Evolutionary conservation across 2,329 filamentous ascomycete genomes (phyloP).

Genomic region (Colletotrichum higginsianum): DNA sequence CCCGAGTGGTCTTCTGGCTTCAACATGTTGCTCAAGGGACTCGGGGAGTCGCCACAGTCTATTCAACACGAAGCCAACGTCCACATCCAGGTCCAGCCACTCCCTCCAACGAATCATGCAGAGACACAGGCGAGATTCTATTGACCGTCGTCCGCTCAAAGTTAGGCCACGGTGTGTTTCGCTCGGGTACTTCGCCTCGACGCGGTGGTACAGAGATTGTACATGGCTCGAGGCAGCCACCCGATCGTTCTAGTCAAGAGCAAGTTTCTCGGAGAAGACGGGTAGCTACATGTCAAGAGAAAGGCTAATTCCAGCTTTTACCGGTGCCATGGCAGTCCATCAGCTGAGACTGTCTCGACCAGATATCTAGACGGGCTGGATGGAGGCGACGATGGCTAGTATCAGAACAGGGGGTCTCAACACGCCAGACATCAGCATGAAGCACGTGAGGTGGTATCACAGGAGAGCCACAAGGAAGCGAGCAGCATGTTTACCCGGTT

Average conservation of each 20-base stretch:
- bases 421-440: no score
- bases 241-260: not conserved
- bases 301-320: not conserved
- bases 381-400: no score
- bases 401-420: no score
- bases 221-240: conserved; percentile 3
- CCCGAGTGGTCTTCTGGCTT: not conserved
- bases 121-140: not conserved
- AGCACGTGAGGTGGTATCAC: not conserved
- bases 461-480: no score
- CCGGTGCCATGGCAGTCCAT: no score
- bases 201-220: not conserved
- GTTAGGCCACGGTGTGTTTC: not conserved
- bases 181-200: not conserved
- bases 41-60: no score
- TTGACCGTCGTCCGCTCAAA: not conserved
- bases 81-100: not conserved
- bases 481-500: no score
- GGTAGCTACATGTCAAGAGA: not conserved
- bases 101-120: not conserved
- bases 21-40: not conserved
- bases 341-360: not conserved
- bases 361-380: no score
- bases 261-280: not conserved
- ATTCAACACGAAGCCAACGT: not conserved